Percentiles rank a stretch among this genome's conserved stretches.
Evolutionary conservation across 163 green algal species (phyloP).

Genomic region (Scenedesmus sp.): DNA sequence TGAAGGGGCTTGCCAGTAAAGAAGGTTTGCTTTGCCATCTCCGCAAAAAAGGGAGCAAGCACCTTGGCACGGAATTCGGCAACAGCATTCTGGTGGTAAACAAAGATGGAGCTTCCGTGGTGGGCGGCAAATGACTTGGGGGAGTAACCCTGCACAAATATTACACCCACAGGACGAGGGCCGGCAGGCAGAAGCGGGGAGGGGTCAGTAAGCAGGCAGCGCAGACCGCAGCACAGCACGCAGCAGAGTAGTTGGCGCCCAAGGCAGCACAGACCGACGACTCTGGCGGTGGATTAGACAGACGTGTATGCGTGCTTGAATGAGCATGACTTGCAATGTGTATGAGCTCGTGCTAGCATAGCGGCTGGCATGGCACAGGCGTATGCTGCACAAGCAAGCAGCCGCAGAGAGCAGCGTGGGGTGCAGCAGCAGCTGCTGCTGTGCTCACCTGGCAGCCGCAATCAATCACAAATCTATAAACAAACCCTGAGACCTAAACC

Average conservation of each 20-base stretch:
- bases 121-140: neutral
- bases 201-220: neutral
- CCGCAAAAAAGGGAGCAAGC: slow-evolving; percentile 32
- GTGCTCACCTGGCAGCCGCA: neutral
- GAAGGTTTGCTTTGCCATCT: neutral
- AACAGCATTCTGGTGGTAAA: slow-evolving; percentile 44
- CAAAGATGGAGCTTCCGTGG: slow-evolving; percentile 35
- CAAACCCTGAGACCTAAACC: too few relatives aligned
- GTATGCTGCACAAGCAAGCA: neutral
- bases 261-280: neutral
- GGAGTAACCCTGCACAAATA: neutral
- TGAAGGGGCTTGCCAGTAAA: slow-evolving; percentile 20
- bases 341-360: neutral
- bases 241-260: neutral
- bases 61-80: slow-evolving; percentile 39
- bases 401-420: neutral
- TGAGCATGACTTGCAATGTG: neutral
- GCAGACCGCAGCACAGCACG: neutral
- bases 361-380: neutral
- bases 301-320: neutral
- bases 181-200: neutral
- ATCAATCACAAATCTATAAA: too few relatives aligned
- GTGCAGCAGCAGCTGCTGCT: neutral
- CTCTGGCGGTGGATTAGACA: neutral
- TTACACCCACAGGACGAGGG: neutral